phyloP scores from a whole-genome alignment of 176 grass and related monocot species.

The Hsuehochloa calcarea region DNA sequence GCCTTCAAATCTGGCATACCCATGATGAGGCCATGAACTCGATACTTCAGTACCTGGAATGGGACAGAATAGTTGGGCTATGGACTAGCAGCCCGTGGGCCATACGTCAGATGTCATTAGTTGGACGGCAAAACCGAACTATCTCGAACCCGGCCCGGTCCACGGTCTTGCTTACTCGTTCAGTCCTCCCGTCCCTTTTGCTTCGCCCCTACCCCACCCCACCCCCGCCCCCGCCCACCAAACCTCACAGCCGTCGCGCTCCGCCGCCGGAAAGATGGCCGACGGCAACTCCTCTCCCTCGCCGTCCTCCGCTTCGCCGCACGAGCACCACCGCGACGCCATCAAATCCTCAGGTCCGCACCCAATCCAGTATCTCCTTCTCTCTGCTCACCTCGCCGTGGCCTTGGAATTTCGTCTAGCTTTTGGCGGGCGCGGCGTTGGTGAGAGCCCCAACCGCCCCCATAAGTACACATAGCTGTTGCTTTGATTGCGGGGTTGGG shows the following conservation, averaged over 20 bases:
- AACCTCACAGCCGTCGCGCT: conserved; percentile 17
- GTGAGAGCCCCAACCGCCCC: neutral
- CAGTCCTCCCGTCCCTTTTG: neutral
- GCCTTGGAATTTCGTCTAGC: conserved; percentile 25
- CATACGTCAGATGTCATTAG: neutral
- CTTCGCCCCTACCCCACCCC: neutral
- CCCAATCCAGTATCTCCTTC: neutral
- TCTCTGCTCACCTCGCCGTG: neutral
- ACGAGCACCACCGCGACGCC: conserved; percentile 46
- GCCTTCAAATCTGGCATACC: neutral
- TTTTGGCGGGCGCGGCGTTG: neutral
- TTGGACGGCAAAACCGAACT: neutral
- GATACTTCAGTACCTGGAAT: neutral
- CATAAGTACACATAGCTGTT: neutral
- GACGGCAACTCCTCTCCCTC: conserved; percentile 39
- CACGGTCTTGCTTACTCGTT: neutral
- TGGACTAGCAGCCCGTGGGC: neutral
- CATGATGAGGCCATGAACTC: neutral
- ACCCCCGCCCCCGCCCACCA: no score
- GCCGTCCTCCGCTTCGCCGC: conserved; percentile 17
- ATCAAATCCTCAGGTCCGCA: conserved; percentile 61
- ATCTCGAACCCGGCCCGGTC: neutral
- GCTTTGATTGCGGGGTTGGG: neutral
- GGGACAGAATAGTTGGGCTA: neutral
- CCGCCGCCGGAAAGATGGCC: conserved; percentile 51